These are phyloP conservation scores for Tolypocladium paradoxum DNA, from an alignment of 2,329 filamentous ascomycete species.

Conservation along the genomic window DNA sequence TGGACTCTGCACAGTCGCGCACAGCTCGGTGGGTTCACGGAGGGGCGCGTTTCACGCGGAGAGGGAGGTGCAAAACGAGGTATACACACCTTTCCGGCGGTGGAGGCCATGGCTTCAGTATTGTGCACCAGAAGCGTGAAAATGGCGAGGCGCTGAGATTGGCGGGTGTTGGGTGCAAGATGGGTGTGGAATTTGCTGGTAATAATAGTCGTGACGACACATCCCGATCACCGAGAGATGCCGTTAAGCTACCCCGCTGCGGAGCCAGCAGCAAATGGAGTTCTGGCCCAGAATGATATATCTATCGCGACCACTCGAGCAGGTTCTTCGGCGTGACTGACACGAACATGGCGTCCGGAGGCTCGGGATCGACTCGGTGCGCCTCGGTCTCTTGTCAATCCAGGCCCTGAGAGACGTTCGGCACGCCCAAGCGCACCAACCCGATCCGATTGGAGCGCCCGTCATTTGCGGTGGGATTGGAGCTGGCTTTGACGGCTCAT, in stretches of 20 bases:
- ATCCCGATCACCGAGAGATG: constrained; percentile 2
- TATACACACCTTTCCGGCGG: constrained; percentile 36
- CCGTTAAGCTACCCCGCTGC: constrained; percentile 2
- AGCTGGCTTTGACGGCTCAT: neutral
- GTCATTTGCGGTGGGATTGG: neutral
- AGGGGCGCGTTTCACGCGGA: neutral
- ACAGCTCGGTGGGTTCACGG: neutral
- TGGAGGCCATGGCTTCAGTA: constrained; percentile 32
- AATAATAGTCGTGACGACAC: neutral
- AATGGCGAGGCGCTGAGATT: neutral
- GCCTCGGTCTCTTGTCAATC: neutral
- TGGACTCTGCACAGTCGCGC: neutral
- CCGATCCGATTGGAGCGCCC: too few species aligned
- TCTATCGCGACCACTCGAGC: too few species aligned
- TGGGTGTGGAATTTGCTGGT: neutral
- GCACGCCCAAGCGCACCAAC: too few species aligned
- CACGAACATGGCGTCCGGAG: neutral
- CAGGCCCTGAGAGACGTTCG: neutral
- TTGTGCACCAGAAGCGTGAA: too few species aligned
- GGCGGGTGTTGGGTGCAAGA: neutral
- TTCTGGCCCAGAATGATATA: too few species aligned
- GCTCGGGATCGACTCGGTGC: neutral
- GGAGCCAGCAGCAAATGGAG: constrained; percentile 1
- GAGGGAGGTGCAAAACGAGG: neutral
- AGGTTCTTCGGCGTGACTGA: neutral